Base-by-base conservation (phyloP, 148 eudicot genomes). In the Drosera capensis region DNA sequence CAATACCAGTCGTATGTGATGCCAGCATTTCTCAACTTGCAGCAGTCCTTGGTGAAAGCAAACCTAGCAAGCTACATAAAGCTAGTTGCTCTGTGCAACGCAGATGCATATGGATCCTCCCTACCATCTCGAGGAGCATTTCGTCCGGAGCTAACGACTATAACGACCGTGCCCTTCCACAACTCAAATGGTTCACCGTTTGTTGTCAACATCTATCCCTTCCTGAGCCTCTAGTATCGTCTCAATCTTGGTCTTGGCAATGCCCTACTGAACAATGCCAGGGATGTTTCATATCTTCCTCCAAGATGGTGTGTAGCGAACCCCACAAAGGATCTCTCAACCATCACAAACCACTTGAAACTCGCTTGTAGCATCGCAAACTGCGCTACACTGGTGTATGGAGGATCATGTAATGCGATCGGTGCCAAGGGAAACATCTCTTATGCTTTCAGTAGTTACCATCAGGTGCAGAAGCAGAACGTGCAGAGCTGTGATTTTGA, bases 71-170 rank as follows among this genome's bases (percentile, higher is more conserved):
- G 71, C 46, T 48, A 40, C 13, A 67, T 80, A 38, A 85, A 80
- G 76, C 70, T 85, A 20, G 86, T 85, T 3, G 90, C 80, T 21
- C 95, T 92, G 8, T 85, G 95, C 57, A 85, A 85, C 47, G 95
- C 95, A 0, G 95, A 85, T 66, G 95, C 92, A 12, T 85, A 85
- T 15, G 73, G 65, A 56, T 57, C 95, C 20, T 5, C 62, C 45
- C 62, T 80, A 15, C 95, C 95, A 25, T 85, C 95, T 19, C 82
- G 80, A 57, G 95, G 95, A 48, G 49, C 80, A 49, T 85, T 85
- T 67, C 73, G 92, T 3, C 62, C 82, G 1, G 95, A 85, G 21
- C 77, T 85, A 39, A 50, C 72, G 17, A 73, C 67, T 31, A 74
- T 75, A 35, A 80, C 74, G 66, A 77, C 74, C 2, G 82, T 77